Conservation (phyloP, 768 basidiomycete genomes). For the Rhizopogon vesiculosus region DNA sequence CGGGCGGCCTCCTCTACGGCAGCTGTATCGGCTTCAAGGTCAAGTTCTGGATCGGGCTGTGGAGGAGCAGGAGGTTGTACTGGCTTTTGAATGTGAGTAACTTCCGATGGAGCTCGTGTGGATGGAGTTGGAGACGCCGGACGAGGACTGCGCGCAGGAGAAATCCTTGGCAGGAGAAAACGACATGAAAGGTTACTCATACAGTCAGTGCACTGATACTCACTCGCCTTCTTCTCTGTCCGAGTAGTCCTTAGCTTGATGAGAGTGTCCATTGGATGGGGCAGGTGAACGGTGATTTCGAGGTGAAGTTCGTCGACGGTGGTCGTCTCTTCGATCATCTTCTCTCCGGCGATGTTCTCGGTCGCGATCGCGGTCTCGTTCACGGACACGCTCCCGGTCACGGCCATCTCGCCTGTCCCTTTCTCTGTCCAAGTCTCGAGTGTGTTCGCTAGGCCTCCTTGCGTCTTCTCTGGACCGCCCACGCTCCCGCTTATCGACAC, state of each 20-base stretch:
- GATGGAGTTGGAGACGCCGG: slow-evolving; percentile 22
- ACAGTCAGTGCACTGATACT: slow-evolving; percentile 36
- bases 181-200: slow-evolving; percentile 5
- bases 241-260: slow-evolving; percentile 33
- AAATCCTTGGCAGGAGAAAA: slow-evolving; percentile 46
- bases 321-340: slow-evolving; percentile 22
- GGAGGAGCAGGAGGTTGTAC: slow-evolving; percentile 17
- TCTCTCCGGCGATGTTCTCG: slow-evolving; percentile 26
- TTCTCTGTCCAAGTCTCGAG: slow-evolving; percentile 24
- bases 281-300: slow-evolving; percentile 7
- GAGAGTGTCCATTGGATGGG: slow-evolving; percentile 17
- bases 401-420: slow-evolving; percentile 18
- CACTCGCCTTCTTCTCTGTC: slow-evolving; percentile 93
- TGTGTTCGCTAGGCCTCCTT: slow-evolving; percentile 26
- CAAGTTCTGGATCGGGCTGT: slow-evolving; percentile 35
- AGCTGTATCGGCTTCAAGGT: slow-evolving; percentile 51
- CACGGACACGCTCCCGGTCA: slow-evolving; percentile 22
- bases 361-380: slow-evolving; percentile 18
- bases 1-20: slow-evolving; percentile 57
- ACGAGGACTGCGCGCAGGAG: slow-evolving; percentile 42
- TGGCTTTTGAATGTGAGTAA: slow-evolving; percentile 6
- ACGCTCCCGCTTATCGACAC: slow-evolving; percentile 34
- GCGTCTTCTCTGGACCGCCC: slow-evolving; percentile 33
- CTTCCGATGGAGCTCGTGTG: slow-evolving; percentile 11
- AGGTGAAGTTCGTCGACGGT: slow-evolving; percentile 17